phyloP scores from a whole-genome alignment of 305 asterid genomes.

The Salvia sclarea region DNA sequence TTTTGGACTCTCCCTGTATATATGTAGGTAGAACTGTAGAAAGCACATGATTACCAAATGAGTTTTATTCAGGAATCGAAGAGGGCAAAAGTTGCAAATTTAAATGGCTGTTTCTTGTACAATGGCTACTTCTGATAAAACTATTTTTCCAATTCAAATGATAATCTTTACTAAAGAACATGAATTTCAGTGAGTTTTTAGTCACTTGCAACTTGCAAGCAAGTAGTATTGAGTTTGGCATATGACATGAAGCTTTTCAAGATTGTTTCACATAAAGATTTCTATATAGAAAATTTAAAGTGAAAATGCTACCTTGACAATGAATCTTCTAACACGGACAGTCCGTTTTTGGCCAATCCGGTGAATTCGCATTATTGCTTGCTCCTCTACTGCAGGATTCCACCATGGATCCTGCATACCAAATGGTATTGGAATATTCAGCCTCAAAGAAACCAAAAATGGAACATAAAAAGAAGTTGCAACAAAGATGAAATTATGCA shows the following conservation, averaged over 20 bases:
- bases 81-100: too few species aligned
- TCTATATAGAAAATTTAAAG: slow-evolving; percentile 1
- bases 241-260: too few species aligned
- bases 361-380: slow-evolving; percentile 88
- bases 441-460: not conserved
- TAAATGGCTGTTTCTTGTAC: too few species aligned
- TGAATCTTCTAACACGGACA: slow-evolving; percentile 69
- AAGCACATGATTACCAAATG: too few species aligned
- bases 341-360: slow-evolving; percentile 80
- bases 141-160: not conserved
- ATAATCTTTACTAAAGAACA: not conserved
- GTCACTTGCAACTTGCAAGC: too few species aligned
- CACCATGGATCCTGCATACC: slow-evolving; percentile 82
- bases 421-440: not conserved
- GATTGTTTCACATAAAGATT: too few species aligned
- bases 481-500: not conserved
- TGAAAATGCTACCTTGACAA: slow-evolving; percentile 48
- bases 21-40: too few species aligned
- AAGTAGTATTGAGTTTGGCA: too few species aligned
- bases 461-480: not conserved
- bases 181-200: not conserved
- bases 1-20: not conserved
- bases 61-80: too few species aligned
- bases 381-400: slow-evolving; percentile 95
- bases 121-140: not conserved